Percentiles rank a stretch among this genome's conserved stretches.
Evolutionary conservation across 495 filamentous ascomycete species (phyloP).

Genomic region (Thozetella sp.): DNA sequence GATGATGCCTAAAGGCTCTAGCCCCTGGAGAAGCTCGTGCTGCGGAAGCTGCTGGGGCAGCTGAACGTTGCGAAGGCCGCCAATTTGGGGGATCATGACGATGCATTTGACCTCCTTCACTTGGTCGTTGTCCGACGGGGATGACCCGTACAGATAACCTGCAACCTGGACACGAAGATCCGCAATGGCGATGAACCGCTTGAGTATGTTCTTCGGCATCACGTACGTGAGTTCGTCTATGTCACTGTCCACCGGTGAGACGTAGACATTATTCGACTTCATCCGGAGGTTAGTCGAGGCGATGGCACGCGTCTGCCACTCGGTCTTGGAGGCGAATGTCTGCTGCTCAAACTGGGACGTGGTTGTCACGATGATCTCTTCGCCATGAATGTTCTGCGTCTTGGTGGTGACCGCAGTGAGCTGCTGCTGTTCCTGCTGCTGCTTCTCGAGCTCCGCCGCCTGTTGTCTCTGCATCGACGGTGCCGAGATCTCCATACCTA

Average conservation of each 20-base stretch:
- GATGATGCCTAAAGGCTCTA: conserved; percentile 94
- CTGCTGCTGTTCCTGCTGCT: conserved; percentile 95
- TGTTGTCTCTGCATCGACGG: conserved; percentile 98
- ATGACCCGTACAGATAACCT: conserved; percentile 92
- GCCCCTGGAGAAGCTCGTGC: conserved; percentile 82
- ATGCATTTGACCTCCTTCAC: conserved; percentile 97
- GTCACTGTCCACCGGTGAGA: conserved; percentile 90
- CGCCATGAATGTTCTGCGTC: conserved; percentile 96
- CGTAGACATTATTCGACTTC: conserved; percentile 96
- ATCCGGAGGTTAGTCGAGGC: conserved; percentile 96
- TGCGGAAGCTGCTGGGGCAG: conserved; percentile 90
- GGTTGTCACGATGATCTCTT: conserved; percentile 98
- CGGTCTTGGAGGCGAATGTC: conserved; percentile 96
- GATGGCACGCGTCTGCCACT: conserved; percentile 97
- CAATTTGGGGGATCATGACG: conserved; percentile 97
- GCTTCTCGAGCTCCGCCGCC: conserved; percentile 98
- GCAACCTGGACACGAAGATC: conserved; percentile 97
- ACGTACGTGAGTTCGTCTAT: conserved; percentile 85
- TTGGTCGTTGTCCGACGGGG: conserved; percentile 90
- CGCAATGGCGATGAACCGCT: conserved; percentile 97
- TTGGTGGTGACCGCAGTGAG: conserved; percentile 97
- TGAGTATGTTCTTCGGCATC: conserved; percentile 99
- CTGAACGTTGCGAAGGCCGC: conserved; percentile 88
- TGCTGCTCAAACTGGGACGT: conserved; percentile 97
- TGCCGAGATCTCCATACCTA: conserved; percentile 99